phyloP scores from a whole-genome alignment of 495 filamentous ascomycete genomes.

The Neurospora sp. region DNA sequence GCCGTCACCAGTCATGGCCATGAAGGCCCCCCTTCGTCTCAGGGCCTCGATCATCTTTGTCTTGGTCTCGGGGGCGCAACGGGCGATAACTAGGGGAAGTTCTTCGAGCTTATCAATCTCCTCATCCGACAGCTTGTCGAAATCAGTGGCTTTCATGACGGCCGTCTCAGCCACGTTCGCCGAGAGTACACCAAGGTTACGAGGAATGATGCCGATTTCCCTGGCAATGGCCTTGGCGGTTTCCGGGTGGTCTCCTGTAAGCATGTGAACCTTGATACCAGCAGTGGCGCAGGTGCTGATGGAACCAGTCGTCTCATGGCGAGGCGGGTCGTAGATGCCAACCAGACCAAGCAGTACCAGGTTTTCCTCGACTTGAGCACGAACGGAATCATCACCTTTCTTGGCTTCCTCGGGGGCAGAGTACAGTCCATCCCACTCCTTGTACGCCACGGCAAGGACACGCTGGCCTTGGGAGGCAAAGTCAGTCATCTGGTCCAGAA shows the following conservation, averaged over 20 bases:
- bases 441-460: slow-evolving; percentile 65
- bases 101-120: slow-evolving; percentile 50
- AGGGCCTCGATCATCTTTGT: slow-evolving; percentile 59
- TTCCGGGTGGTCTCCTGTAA: slow-evolving; percentile 67
- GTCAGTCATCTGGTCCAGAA: slow-evolving; percentile 54
- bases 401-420: slow-evolving; percentile 1
- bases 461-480: slow-evolving; percentile 69
- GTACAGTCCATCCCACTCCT: slow-evolving; percentile 22
- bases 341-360: slow-evolving; percentile 58
- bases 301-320: slow-evolving; percentile 55
- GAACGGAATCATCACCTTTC: slow-evolving; percentile 21
- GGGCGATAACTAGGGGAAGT: slow-evolving; percentile 55
- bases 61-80: slow-evolving; percentile 58
- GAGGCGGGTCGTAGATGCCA: slow-evolving; percentile 67
- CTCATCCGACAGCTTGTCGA: slow-evolving; percentile 48
- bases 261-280: slow-evolving; percentile 71
- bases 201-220: slow-evolving; percentile 64
- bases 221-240: slow-evolving; percentile 69
- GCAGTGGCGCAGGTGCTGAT: slow-evolving; percentile 56
- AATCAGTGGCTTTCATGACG: slow-evolving; percentile 54
- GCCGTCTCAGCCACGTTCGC: slow-evolving; percentile 42
- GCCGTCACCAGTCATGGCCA: slow-evolving; percentile 65
- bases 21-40: slow-evolving; percentile 48
- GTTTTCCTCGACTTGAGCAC: slow-evolving; percentile 42
- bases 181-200: slow-evolving; percentile 43